phyloP scores from a whole-genome alignment of 352 stramenopile species.

The Pythium graminicola region DNA sequence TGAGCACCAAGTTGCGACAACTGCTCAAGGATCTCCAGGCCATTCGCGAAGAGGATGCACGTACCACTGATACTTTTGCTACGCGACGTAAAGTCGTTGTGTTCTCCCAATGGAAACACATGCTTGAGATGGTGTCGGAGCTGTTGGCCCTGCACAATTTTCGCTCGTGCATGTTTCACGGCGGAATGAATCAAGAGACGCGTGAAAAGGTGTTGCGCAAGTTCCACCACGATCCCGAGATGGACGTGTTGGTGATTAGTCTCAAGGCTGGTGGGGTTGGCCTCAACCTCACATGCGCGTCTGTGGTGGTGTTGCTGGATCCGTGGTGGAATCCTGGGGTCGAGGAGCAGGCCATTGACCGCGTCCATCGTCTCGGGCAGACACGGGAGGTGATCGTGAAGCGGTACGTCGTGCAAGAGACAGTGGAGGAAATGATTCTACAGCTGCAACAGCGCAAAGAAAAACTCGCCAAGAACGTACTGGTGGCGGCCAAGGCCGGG shows the following conservation, averaged over 20 bases:
- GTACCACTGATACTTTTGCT: too few relatives aligned
- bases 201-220: slow-evolving; percentile 73
- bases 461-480: slow-evolving; percentile 74
- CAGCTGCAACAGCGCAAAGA: slow-evolving; percentile 93
- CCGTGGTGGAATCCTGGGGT: slow-evolving; percentile 98
- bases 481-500: slow-evolving; percentile 47
- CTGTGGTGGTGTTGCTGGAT: slow-evolving; percentile 56
- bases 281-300: slow-evolving; percentile 97
- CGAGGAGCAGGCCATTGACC: slow-evolving; percentile 94
- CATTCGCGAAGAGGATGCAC: slow-evolving; percentile 48
- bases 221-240: slow-evolving; percentile 86
- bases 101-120: slow-evolving; percentile 98
- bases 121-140: slow-evolving; percentile 98
- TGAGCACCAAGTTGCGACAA: slow-evolving; percentile 67
- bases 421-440: slow-evolving; percentile 97
- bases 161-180: slow-evolving; percentile 88
- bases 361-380: slow-evolving; percentile 97
- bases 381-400: slow-evolving; percentile 96
- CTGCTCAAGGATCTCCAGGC: slow-evolving; percentile 54
- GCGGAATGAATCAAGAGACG: slow-evolving; percentile 85
- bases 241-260: slow-evolving; percentile 97
- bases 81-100: slow-evolving; percentile 98
- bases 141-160: slow-evolving; percentile 86
- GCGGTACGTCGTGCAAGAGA: slow-evolving; percentile 97
- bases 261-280: slow-evolving; percentile 98